Evolutionary conservation across 2,329 filamentous ascomycete species (phyloP).

Genomic region (Fusarium tanahbumbuense): DNA sequence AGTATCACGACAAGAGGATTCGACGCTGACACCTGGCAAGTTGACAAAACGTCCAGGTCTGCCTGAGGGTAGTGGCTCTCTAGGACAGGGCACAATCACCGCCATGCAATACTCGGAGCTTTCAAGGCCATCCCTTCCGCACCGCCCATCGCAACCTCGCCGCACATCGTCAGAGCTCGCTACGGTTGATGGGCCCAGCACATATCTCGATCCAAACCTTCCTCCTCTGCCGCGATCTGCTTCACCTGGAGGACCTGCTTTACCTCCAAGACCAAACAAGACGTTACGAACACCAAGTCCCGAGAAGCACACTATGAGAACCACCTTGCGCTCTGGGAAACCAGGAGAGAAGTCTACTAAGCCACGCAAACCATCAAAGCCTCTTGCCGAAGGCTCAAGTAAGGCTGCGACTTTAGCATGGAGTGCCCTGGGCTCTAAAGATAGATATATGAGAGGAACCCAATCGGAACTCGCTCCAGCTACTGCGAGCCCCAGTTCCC

Average conservation of each 20-base stretch:
- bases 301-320: constrained; percentile 71
- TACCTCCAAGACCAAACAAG: constrained; percentile 52
- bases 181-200: constrained; percentile 51
- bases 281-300: constrained; percentile 65
- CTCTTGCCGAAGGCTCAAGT: constrained; percentile 65
- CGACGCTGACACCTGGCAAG: constrained; percentile 35
- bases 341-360: constrained; percentile 57
- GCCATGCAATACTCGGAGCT: constrained; percentile 83
- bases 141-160: constrained; percentile 67
- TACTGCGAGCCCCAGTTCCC: constrained; percentile 36
- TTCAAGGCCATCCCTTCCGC: constrained; percentile 73
- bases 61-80: constrained; percentile 65
- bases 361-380: constrained; percentile 56
- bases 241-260: constrained; percentile 47
- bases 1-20: constrained; percentile 65
- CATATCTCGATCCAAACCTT: constrained; percentile 31
- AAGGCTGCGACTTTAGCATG: constrained; percentile 74
- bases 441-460: constrained; percentile 48
- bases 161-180: constrained; percentile 65
- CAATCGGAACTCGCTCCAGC: constrained; percentile 42
- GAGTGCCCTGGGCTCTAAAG: constrained; percentile 59
- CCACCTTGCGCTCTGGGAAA: constrained; percentile 66
- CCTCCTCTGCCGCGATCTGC: constrained; percentile 46
- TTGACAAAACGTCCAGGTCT: constrained; percentile 38
- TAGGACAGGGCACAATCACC: constrained; percentile 85